phyloP scores from a whole-genome alignment of 2,329 filamentous ascomycete genomes.

The Aspergillus tamarii region DNA sequence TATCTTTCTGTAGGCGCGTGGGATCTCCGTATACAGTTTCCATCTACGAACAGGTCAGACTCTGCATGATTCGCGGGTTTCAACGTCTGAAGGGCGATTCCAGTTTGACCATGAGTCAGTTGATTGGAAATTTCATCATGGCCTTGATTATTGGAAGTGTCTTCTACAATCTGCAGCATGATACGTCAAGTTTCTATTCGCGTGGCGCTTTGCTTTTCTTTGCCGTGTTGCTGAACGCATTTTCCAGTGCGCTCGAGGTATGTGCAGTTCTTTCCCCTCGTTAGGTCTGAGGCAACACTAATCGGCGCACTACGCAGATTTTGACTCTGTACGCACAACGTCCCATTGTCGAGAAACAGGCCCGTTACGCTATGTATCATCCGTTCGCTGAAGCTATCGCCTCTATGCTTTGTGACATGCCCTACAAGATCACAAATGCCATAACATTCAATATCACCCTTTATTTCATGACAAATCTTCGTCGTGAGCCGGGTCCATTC shows the following conservation, averaged over 20 bases:
- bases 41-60: slow-evolving; percentile 70
- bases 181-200: slow-evolving; percentile 74
- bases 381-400: slow-evolving; percentile 12
- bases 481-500: slow-evolving; percentile 71
- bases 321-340: slow-evolving; percentile 60
- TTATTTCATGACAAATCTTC: slow-evolving; percentile 84
- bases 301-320: slow-evolving; percentile 56
- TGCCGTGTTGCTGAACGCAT: slow-evolving; percentile 83
- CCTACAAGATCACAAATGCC: slow-evolving; percentile 73
- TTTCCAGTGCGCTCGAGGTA: slow-evolving; percentile 75
- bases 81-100: slow-evolving; percentile 76
- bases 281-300: slow-evolving; percentile 13
- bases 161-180: slow-evolving; percentile 72
- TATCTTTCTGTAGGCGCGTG: slow-evolving; percentile 49
- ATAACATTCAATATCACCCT: slow-evolving; percentile 75
- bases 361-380: slow-evolving; percentile 21
- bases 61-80: slow-evolving; percentile 83
- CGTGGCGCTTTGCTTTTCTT: slow-evolving; percentile 85
- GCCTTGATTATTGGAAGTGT: slow-evolving; percentile 77
- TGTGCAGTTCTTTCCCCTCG: not conserved
- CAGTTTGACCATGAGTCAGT: slow-evolving; percentile 68
- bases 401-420: slow-evolving; percentile 49
- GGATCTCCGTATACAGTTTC: slow-evolving; percentile 84
- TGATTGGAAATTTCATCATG: slow-evolving; percentile 72
- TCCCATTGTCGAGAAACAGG: slow-evolving; percentile 21